phyloP scores from a whole-genome alignment of 2,329 filamentous ascomycete species.

The Fusarium citri region DNA sequence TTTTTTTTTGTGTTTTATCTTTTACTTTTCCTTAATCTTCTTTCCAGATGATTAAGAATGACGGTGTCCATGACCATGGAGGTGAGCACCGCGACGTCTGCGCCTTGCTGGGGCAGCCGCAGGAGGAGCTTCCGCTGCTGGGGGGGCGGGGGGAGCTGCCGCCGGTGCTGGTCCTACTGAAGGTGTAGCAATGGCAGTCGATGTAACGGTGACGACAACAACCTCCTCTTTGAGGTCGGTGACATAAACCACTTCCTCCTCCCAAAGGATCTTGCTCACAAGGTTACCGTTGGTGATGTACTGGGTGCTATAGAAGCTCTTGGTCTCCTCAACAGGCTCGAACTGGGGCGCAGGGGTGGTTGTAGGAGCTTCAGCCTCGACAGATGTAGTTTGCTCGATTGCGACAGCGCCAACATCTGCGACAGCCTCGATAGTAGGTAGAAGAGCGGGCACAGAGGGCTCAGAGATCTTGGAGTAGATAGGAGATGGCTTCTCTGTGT shows the following conservation, averaged over 20 bases:
- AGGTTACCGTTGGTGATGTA: constrained; percentile 62
- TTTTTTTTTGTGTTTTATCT: constrained; percentile 24
- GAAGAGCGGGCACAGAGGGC: constrained; percentile 12
- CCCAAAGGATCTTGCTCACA: constrained; percentile 68
- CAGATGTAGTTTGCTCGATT: constrained; percentile 24
- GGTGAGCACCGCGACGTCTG: constrained; percentile 49
- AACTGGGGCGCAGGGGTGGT: constrained; percentile 46
- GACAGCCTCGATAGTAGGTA: constrained; percentile 22
- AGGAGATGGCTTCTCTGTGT: constrained; percentile 22
- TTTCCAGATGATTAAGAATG: constrained; percentile 40
- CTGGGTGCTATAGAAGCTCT: constrained; percentile 61
- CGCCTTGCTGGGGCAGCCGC: constrained; percentile 16
- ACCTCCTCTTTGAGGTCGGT: constrained; percentile 58
- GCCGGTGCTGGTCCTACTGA: constrained; percentile 17
- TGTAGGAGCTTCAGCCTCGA: constrained; percentile 16
- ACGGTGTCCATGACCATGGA: constrained; percentile 52
- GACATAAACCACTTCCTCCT: constrained; percentile 66
- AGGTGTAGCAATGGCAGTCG: constrained; percentile 41
- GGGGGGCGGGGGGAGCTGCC: neutral
- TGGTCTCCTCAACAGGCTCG: constrained; percentile 48
- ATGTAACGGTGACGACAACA: constrained; percentile 54
- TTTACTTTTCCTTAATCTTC: constrained; percentile 19
- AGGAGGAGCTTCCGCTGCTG: neutral
- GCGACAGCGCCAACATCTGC: constrained; percentile 16
- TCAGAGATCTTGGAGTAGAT: constrained; percentile 8